These are phyloP conservation scores for Daedaleopsis sinensis DNA, from an alignment of 768 basidiomycete genomes.

Conservation along the genomic window DNA sequence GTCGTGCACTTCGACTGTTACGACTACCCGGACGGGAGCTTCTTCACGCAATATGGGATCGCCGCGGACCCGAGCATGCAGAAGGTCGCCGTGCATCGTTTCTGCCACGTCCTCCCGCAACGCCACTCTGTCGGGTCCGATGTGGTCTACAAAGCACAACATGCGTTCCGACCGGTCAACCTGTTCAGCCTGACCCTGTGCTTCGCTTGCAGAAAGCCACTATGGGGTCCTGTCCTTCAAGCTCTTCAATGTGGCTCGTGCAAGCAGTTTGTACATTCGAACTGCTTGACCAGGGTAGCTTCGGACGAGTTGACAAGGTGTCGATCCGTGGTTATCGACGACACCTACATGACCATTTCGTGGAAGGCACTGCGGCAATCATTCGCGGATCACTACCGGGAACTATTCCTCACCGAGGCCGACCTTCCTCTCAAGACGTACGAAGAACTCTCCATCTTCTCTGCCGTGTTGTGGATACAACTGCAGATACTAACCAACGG, in stretches of 20 bases:
- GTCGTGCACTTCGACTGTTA: constrained; percentile 81
- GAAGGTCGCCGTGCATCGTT: constrained; percentile 64
- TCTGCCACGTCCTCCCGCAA: constrained; percentile 49
- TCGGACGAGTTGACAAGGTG: constrained; percentile 41
- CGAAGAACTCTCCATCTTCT: constrained; percentile 71
- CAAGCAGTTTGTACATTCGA: constrained; percentile 58
- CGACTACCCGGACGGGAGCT: constrained; percentile 66
- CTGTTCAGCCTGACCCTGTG: constrained; percentile 78
- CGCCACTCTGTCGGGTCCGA: constrained; percentile 29
- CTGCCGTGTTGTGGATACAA: constrained; percentile 66
- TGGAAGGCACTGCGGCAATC: constrained; percentile 56
- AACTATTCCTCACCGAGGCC: constrained; percentile 44
- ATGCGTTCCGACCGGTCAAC: constrained; percentile 61
- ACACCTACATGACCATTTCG: constrained; percentile 53
- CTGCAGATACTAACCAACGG: constrained; percentile 70
- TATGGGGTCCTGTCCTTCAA: constrained; percentile 73
- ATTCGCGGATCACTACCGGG: constrained; percentile 54
- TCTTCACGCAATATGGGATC: constrained; percentile 55
- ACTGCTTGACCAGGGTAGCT: constrained; percentile 43
- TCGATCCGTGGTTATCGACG: constrained; percentile 39
- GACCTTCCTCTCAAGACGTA: constrained; percentile 53
- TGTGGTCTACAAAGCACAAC: constrained; percentile 38
- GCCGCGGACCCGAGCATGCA: constrained; percentile 48
- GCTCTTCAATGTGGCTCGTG: constrained; percentile 67
- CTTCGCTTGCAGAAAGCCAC: constrained; percentile 62